Percentiles rank a stretch among this genome's conserved stretches.
phyloP scores from a whole-genome alignment of 352 stramenopile genomes.

The Globisporangium nunn region DNA sequence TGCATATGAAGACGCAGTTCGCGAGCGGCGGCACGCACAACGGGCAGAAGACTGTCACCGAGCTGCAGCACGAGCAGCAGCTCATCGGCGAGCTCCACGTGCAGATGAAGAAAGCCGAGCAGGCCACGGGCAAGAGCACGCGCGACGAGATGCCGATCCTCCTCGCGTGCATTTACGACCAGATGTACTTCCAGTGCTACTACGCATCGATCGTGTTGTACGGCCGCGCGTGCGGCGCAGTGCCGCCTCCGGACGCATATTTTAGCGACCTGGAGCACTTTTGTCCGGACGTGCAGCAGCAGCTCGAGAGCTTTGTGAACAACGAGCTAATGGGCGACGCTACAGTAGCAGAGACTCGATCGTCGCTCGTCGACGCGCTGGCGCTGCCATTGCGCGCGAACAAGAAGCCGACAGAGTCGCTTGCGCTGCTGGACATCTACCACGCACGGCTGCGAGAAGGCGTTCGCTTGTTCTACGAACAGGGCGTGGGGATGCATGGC shows the following conservation, averaged over 20 bases:
- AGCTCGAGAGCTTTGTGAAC: constrained; percentile 55
- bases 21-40: constrained; percentile 48
- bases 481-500: constrained; percentile 63
- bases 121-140: constrained; percentile 32
- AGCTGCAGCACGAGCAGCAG: constrained; percentile 48
- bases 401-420: constrained; percentile 15
- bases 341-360: background rate
- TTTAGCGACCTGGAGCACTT: constrained; percentile 50
- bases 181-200: constrained; percentile 82
- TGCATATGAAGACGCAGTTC: constrained; percentile 50
- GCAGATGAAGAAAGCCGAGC: constrained; percentile 39
- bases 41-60: constrained; percentile 45
- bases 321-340: constrained; percentile 26
- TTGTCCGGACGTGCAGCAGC: constrained; percentile 21
- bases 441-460: constrained; percentile 59
- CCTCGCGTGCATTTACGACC: constrained; percentile 55
- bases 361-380: constrained; percentile 29
- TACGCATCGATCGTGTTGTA: constrained; percentile 69
- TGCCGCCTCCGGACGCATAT: constrained; percentile 52
- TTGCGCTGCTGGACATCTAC: constrained; percentile 45
- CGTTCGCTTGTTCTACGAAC: constrained; percentile 72
- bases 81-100: constrained; percentile 44
- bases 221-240: constrained; percentile 47
- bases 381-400: constrained; percentile 24
- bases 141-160: constrained; percentile 55